A percentile compares a stretch with the other conserved stretches of the same genome.
Evolutionary conservation across 768 basidiomycete species (phyloP).

Genomic region (Kwoniella dendrophila): DNA sequence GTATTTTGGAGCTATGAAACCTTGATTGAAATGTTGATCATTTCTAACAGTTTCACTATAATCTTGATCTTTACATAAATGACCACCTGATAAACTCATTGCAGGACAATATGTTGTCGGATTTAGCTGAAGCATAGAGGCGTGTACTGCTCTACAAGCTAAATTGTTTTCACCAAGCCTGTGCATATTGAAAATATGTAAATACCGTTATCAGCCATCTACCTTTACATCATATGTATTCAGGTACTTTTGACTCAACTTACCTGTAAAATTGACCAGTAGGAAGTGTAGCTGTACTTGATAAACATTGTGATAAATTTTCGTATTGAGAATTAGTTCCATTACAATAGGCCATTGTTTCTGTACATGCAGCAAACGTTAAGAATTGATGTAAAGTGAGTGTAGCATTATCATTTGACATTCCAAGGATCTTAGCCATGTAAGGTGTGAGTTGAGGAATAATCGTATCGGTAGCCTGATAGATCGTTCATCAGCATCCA

Average conservation of each 20-base stretch:
- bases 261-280: conserved; percentile 18
- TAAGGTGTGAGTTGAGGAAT: conserved; percentile 35
- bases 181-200: no score
- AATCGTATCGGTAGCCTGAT: conserved; percentile 27
- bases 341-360: conserved; percentile 23
- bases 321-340: conserved; percentile 32
- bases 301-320: background rate
- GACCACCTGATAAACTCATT: conserved; percentile 33
- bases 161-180: conserved; percentile 35
- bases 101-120: conserved; percentile 35
- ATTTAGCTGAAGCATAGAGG: conserved; percentile 26
- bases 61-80: conserved; percentile 33
- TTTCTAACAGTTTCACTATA: conserved; percentile 28
- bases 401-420: conserved; percentile 22
- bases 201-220: background rate
- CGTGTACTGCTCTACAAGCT: conserved; percentile 31
- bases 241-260: background rate
- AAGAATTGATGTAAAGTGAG: conserved; percentile 32
- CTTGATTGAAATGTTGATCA: conserved; percentile 31
- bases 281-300: background rate
- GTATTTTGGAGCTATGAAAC: conserved; percentile 36
- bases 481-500: background rate
- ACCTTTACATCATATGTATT: conserved; percentile 8
- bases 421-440: conserved; percentile 28
- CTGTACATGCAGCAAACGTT: conserved; percentile 21